Percentiles rank a stretch among this genome's conserved stretches.
Conservation (phyloP, 2,329 filamentous ascomycete genomes). For the Dactylellina cionopaga region DNA sequence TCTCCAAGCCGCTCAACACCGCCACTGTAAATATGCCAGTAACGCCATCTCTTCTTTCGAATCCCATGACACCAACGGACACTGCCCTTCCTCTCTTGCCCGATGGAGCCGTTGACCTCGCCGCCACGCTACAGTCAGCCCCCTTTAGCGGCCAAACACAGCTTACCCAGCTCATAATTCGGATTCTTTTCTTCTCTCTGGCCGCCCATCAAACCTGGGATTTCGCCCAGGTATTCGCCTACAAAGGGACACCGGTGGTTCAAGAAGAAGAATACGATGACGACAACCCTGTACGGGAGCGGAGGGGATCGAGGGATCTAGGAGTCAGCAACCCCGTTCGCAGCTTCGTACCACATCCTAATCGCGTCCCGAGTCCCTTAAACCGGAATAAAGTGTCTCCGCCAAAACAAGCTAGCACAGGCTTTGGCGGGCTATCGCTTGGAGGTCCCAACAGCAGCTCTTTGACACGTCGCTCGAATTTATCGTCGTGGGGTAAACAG, state of each 20-base stretch:
- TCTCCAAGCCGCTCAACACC: not conserved
- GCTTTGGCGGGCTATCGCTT: constrained; percentile 44
- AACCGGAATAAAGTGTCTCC: constrained; percentile 3
- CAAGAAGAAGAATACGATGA: not conserved
- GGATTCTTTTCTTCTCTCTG: constrained; percentile 36
- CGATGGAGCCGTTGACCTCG: constrained; percentile 19
- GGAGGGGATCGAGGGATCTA: constrained; percentile 29
- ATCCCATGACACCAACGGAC: constrained; percentile 18
- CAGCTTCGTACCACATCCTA: constrained; percentile 14
- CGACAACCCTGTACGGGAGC: not conserved
- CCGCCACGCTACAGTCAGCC: not conserved
- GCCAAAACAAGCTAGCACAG: not conserved
- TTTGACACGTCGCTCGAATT: constrained; percentile 22
- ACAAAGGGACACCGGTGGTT: constrained; percentile 21
- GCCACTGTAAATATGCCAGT: not conserved
- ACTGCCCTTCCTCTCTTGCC: constrained; percentile 19
- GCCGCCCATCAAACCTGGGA: constrained; percentile 48
- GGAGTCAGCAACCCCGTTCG: constrained; percentile 28
- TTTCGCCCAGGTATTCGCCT: constrained; percentile 26
- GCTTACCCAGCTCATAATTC: constrained; percentile 22
- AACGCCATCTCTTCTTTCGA: constrained; percentile 1
- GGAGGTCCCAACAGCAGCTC: constrained; percentile 1
- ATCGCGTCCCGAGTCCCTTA: not conserved
- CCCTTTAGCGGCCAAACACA: not conserved
- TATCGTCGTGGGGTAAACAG: constrained; percentile 32